Evolutionary conservation across 495 filamentous ascomycete species (phyloP).

Genomic region (Penicillium cataractarum): DNA sequence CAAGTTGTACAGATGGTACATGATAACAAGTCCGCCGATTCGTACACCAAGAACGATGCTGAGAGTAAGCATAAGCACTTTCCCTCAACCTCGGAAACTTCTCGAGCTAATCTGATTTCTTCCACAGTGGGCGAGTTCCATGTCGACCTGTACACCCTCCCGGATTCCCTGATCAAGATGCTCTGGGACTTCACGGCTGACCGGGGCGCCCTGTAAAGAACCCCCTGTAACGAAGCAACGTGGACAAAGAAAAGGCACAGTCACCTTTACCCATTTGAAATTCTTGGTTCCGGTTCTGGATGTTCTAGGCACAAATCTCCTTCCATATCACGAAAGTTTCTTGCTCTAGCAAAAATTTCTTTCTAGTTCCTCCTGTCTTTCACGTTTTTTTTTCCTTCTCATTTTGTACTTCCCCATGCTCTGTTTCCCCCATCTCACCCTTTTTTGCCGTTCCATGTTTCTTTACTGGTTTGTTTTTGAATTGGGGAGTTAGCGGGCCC

Average conservation of each 20-base stretch:
- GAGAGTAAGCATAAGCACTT: slow-evolving; percentile 86
- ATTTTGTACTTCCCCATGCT: slow-evolving; percentile 8
- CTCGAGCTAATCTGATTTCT: neutral
- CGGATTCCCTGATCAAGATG: slow-evolving; percentile 77
- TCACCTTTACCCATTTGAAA: neutral
- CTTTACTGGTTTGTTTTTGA: slow-evolving; percentile 8
- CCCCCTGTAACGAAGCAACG: slow-evolving; percentile 26
- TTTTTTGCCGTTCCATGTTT: slow-evolving; percentile 8
- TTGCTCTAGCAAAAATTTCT: slow-evolving; percentile 4
- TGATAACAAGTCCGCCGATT: slow-evolving; percentile 88
- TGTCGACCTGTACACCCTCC: slow-evolving; percentile 94
- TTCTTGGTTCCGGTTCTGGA: neutral
- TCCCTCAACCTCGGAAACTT: no score
- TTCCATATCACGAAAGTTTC: neutral
- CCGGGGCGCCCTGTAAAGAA: slow-evolving; percentile 32
- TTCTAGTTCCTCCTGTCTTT: neutral
- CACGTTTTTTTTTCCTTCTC: slow-evolving; percentile 7
- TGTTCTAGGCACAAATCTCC: neutral
- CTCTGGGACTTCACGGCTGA: slow-evolving; percentile 84
- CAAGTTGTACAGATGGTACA: slow-evolving; percentile 97
- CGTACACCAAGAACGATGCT: slow-evolving; percentile 95
- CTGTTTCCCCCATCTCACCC: slow-evolving; percentile 12
- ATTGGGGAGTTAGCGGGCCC: slow-evolving; percentile 30
- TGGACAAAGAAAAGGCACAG: neutral
- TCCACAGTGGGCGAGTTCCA: slow-evolving; percentile 93